Evolutionary conservation across 805 yeast genomes (phyloP).

Genomic region (Pichia californica): DNA sequence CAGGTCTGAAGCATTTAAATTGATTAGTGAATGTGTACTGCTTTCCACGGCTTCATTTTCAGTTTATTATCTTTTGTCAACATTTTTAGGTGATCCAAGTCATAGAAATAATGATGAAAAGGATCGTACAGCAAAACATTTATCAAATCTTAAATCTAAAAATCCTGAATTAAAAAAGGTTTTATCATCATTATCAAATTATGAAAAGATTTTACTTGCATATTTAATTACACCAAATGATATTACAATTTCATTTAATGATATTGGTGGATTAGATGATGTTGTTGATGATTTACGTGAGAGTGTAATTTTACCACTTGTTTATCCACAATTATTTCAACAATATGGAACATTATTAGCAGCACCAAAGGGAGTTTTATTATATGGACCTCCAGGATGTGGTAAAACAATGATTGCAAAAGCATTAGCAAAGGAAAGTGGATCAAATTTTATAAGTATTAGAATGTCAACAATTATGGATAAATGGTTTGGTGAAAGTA

Average conservation of each 20-base stretch:
- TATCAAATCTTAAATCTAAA: slow-evolving; percentile 48
- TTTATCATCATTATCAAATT: slow-evolving; percentile 42
- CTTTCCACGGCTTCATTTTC: slow-evolving; percentile 46
- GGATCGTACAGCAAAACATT: slow-evolving; percentile 50
- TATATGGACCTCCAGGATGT: slow-evolving; percentile 96
- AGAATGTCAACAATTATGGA: slow-evolving; percentile 94
- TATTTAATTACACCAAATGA: slow-evolving; percentile 82
- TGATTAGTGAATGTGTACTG: slow-evolving; percentile 71
- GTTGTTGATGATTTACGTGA: slow-evolving; percentile 84
- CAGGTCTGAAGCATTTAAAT: slow-evolving; percentile 66
- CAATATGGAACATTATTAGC: slow-evolving; percentile 64
- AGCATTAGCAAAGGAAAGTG: slow-evolving; percentile 87
- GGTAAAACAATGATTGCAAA: slow-evolving; percentile 97
- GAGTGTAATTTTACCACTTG: slow-evolving; percentile 81
- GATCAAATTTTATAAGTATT: slow-evolving; percentile 85
- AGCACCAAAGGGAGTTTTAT: slow-evolving; percentile 90
- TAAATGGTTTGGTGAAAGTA: slow-evolving; percentile 96
- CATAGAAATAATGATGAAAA: slow-evolving; percentile 50
- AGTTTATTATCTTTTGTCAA: slow-evolving; percentile 40
- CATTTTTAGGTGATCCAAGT: slow-evolving; percentile 25
- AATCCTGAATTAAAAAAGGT: slow-evolving; percentile 54
- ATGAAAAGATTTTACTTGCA: slow-evolving; percentile 72
- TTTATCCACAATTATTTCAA: slow-evolving; percentile 67
- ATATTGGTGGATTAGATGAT: slow-evolving; percentile 82
- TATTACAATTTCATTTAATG: slow-evolving; percentile 66